Base-by-base conservation (phyloP, 2,329 filamentous ascomycete genomes). In the Pseudogymnoascus sp. region DNA sequence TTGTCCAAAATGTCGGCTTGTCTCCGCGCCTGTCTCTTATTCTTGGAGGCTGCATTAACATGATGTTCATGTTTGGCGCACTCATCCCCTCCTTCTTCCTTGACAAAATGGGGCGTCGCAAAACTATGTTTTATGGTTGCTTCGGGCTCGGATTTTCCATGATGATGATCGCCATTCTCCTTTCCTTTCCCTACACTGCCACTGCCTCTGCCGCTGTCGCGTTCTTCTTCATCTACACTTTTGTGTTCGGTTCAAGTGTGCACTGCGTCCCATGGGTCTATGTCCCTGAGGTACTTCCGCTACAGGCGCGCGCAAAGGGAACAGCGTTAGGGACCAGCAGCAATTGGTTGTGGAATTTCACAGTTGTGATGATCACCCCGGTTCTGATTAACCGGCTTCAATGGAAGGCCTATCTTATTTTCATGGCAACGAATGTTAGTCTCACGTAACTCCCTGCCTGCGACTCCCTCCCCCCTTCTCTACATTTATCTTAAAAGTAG, bases 351-450 rank as follows among this genome's bases (percentile, higher is more conserved):
- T 64, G 63, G 41, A 75, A 75, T 62, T 76, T 75, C 37, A 63
- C 69, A 14, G 65, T 79, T 45, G 79, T 82, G 3, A 80, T 81
- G 79, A 79, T 83, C 16, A 83, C 80, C 0, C 80, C 81, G 0
- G 76, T 77, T 1, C 71, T 80, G 1, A 76, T 83, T 63, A 75
- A 75, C 58, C 76, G 74, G 4, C 71, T 84, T 1, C 67, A 75
- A 25, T 83, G 79, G 79, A 78, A 79, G 66, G 78, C 77, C 0
- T 83, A 83, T 65, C 71, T 83, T 2, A 81, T 82, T 66, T 83
- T 82, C 70, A 80, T 79, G 73, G 73, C 71, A 23, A 73, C 79
- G 81, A 35, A 35, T 9, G 33, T 35, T n/a, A n/a, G n/a, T n/a
- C n/a, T n/a, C n/a, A 35, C 33, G 33, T 35, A 35, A 82, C n/a